Base-by-base conservation (phyloP, 495 filamentous ascomycete genomes). In the Aspergillus saccharolyticus region DNA sequence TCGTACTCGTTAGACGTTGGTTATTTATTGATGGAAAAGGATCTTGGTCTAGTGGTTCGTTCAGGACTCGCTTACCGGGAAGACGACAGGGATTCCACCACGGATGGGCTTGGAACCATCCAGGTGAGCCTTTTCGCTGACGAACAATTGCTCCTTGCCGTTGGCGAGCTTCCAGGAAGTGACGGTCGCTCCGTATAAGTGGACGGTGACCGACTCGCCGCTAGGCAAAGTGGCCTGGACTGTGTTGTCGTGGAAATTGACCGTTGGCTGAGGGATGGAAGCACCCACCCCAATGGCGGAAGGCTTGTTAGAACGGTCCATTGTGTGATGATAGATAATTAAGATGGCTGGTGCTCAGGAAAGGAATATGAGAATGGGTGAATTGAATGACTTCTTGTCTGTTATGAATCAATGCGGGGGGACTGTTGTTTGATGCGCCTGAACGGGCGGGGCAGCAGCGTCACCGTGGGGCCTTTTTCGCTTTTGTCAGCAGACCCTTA, bases 121-220 rank as follows among this genome's bases (percentile, higher is more conserved):
- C 48, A 87, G 66, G 53, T 73, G 75, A 18, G 92, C 89, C 56
- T 84, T 87, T 55, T 89, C 81, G 65, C 88, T 93, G 54, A 97
- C 58, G 78, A 91, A 99, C 44, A 99, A 78, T 70, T 89, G 92
- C 78, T 98, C 95, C 57, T 83, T 72, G 58, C 91, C 92, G 42
- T 77, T 73, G 30, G 82, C 82, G 60, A 85, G 80, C 78, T 93
- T 96, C 95, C 95, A 99, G 63, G 86, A 90, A 56, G 87, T 87
- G 56, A 97, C 86, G 10, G 95, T 97, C 0, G 95, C 95, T 55
- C 95, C 95, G 67, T 90, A 89, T 12, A 97, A 84, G 50, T 97
- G 79, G 47, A 99, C 79, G 50, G 89, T 83, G 61, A 96, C 83
- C 47, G 83, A 88, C 70, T 97, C 91, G 60, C 95, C 90, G 12